Percentiles rank a stretch among this genome's conserved stretches.
phyloP scores from a whole-genome alignment of 169 alveolate species.

The Eimeria tenella region DNA sequence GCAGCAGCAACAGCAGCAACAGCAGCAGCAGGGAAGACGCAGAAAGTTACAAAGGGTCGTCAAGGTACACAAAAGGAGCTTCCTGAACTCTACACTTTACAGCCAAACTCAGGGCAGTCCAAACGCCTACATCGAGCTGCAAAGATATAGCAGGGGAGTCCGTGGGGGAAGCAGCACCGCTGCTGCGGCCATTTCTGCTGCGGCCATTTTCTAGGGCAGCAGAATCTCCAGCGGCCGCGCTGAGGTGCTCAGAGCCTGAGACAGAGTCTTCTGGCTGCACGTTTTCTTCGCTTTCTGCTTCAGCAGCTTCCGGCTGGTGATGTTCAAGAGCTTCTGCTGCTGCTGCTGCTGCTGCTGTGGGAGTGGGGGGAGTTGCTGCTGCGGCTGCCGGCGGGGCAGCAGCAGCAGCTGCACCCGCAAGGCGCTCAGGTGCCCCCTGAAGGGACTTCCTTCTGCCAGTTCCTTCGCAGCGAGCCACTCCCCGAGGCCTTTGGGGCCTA shows the following conservation, averaged over 20 bases:
- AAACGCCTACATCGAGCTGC: no score
- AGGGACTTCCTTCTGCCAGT: background rate
- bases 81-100: no score
- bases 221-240: no score
- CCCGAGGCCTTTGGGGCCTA: background rate
- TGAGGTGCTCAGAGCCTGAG: no score
- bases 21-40: background rate
- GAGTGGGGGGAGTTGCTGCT: background rate
- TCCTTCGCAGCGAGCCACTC: background rate
- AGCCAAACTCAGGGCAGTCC: no score
- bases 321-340: background rate
- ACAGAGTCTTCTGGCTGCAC: no score
- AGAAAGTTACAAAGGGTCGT: background rate
- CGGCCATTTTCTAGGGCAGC: background rate
- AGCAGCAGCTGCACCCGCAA: background rate
- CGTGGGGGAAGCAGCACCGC: background rate
- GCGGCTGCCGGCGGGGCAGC: background rate
- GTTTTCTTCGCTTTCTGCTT: background rate
- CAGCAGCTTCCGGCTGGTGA: background rate
- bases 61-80: background rate
- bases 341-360: constrained; percentile 2
- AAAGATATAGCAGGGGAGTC: no score
- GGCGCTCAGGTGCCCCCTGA: background rate
- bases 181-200: background rate
- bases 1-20: constrained; percentile 15